Evolutionary conservation across 768 basidiomycete species (phyloP), one percentile per base, ranked within the genome.

Genomic region (Ephemerocybe angulata): DNA sequence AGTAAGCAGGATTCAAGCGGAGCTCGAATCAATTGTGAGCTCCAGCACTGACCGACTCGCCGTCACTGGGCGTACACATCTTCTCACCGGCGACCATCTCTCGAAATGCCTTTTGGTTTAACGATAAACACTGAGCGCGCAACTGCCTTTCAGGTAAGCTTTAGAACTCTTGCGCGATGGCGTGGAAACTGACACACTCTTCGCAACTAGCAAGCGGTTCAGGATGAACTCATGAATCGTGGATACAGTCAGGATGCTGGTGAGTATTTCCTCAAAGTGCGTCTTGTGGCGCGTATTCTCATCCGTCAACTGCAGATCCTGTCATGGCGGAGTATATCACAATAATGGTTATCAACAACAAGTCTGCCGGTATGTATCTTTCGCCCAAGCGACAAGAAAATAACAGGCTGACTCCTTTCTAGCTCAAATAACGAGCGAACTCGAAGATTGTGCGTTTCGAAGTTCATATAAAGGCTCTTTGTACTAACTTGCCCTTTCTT

Each of bases 291-390:
- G 22, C 5, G n/a, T 22, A 62, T 67, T 25, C 64, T 51, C 15
- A 56, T 28, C 17, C n/a, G 12, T 3, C 11, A 50, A 44, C 54
- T 4, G 4, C 61, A 90, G 91, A 94, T 70, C 84, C 85, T 13
- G 90, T 93, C 62, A 93, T 94, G 90, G 90, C 92, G 2, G 93
- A 95, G 70, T 95, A 93, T 64, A 92, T 94, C 54, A 92, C 90
- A 19, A 95, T 95, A 56, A 93, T 95, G 93, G 82, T 95, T 44
- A 93, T 93, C 60, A 95, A 95, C 67, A 89, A 90, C 70, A 95
- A 94, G 76, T 86, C 87, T 55, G 70, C 83, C 58, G 81, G 90
- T 87, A 62, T 30, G 85, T 72, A 42, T 33, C 22, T 22, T 30
- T 29, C 19, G 35, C n/a, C 19, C 13, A 52, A 40, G 54, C 42